Evolutionary conservation across 1,284 basidiomycete genomes (phyloP).

Genomic region (Cutaneotrichosporon sp.): DNA sequence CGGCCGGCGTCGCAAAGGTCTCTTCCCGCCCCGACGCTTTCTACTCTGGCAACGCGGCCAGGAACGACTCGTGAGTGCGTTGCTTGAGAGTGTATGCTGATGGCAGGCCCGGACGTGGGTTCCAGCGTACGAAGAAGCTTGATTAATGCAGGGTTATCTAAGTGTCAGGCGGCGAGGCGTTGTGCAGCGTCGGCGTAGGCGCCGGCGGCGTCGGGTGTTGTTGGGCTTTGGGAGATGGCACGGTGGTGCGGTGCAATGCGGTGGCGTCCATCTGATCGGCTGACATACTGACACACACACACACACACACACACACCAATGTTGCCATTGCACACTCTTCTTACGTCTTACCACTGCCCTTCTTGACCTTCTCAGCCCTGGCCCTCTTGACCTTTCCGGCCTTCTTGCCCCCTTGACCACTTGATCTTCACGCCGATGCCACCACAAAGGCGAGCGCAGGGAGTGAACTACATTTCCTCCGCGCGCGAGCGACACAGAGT

Average conservation of each 20-base stretch:
- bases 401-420: neutral
- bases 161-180: neutral
- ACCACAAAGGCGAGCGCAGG: neutral
- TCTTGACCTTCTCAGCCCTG: neutral
- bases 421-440: neutral
- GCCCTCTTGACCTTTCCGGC: neutral
- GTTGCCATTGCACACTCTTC: neutral
- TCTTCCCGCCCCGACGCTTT: neutral
- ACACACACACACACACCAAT: no score
- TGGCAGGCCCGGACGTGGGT: slow-evolving; percentile 8
- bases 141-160: slow-evolving; percentile 1
- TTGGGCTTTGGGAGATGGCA: neutral
- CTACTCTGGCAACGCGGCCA: neutral
- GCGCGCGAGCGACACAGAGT: slow-evolving; percentile 2
- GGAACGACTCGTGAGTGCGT: slow-evolving; percentile 11
- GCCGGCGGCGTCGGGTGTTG: no score
- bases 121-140: slow-evolving; percentile 19
- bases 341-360: neutral
- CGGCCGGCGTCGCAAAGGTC: neutral
- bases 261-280: no score
- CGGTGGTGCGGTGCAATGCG: no score
- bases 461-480: slow-evolving; percentile 6
- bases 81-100: neutral
- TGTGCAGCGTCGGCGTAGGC: no score
- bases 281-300: no score